phyloP scores from a whole-genome alignment of 2,329 filamentous ascomycete species.

The Macroventuria anomochaeta region DNA sequence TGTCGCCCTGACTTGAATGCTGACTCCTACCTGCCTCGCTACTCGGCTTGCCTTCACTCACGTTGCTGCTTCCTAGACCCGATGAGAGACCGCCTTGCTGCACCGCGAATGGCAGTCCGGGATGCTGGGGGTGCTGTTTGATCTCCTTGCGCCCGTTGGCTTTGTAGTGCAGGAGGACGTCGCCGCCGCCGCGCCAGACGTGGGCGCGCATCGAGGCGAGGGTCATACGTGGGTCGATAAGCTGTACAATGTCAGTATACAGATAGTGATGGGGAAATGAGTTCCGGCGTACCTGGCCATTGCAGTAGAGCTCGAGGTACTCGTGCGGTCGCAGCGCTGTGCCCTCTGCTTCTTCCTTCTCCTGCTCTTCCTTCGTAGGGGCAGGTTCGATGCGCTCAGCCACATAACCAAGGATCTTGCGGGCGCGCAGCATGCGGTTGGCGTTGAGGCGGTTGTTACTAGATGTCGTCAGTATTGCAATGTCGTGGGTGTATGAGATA shows the following conservation, averaged over 20 bases:
- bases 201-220: slow-evolving; percentile 91
- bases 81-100: slow-evolving; percentile 17
- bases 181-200: slow-evolving; percentile 93
- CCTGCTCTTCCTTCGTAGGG: slow-evolving; percentile 64
- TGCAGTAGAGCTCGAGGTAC: slow-evolving; percentile 93
- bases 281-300: slow-evolving; percentile 81
- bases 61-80: slow-evolving; percentile 29
- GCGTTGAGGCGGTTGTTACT: slow-evolving; percentile 91
- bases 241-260: slow-evolving; percentile 42
- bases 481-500: too few species aligned
- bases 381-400: slow-evolving; percentile 84
- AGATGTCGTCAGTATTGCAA: slow-evolving; percentile 16
- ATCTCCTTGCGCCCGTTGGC: slow-evolving; percentile 81
- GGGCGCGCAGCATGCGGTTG: slow-evolving; percentile 93
- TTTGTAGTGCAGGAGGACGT: slow-evolving; percentile 90
- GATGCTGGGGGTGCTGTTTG: slow-evolving; percentile 33
- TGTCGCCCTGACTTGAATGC: slow-evolving; percentile 29
- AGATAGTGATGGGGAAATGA: neutral
- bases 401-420: slow-evolving; percentile 92
- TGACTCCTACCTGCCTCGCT: slow-evolving; percentile 38
- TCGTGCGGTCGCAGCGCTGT: slow-evolving; percentile 76
- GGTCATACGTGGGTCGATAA: slow-evolving; percentile 83
- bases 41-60: slow-evolving; percentile 43
- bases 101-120: slow-evolving; percentile 17
- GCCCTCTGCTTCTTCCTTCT: slow-evolving; percentile 40